phyloP scores from a whole-genome alignment of 768 basidiomycete genomes.

The Leccinellum rugosiceps region DNA sequence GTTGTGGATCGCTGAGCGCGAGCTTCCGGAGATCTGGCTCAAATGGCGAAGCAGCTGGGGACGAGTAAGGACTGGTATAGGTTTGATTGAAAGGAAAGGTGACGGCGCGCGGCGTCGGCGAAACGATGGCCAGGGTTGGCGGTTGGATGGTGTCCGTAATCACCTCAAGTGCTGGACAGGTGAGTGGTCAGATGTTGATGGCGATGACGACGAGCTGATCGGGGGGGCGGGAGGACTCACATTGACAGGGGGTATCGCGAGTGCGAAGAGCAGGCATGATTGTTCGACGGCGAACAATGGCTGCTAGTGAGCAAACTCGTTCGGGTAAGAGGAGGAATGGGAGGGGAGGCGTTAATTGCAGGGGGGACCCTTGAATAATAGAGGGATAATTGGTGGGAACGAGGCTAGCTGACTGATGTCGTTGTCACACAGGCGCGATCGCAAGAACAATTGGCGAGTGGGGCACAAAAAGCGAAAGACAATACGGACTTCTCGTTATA shows the following conservation, averaged over 20 bases:
- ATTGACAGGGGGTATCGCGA: conserved; percentile 63
- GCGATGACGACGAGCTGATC: conserved; percentile 1
- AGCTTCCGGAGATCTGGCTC: conserved; percentile 59
- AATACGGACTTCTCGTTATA: conserved; percentile 56
- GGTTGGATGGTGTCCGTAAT: conserved; percentile 57
- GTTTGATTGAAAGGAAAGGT: conserved; percentile 39
- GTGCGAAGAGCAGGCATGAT: conserved; percentile 81
- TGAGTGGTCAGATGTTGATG: conserved; percentile 15
- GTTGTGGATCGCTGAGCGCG: conserved; percentile 42
- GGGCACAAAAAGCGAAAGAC: conserved; percentile 56
- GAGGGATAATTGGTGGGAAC: conserved; percentile 44
- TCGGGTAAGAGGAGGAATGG: conserved; percentile 33
- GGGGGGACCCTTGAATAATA: conserved; percentile 33
- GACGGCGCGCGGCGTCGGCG: conserved; percentile 56
- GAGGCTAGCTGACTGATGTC: conserved; percentile 42
- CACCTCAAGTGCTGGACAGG: conserved; percentile 65
- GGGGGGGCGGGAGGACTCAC: conserved; percentile 28
- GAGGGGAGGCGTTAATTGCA: conserved; percentile 17
- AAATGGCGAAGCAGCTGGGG: conserved; percentile 68
- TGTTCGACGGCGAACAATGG: conserved; percentile 35
- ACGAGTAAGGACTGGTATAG: conserved; percentile 57
- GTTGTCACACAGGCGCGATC: conserved; percentile 46
- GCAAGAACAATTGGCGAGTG: conserved; percentile 63
- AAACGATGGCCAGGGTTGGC: conserved; percentile 55
- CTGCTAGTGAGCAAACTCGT: conserved; percentile 35